Evolutionary conservation across 441 rosid genomes (phyloP), one percentile per base, ranked within the genome.

Genomic region (Brassica balearica): DNA sequence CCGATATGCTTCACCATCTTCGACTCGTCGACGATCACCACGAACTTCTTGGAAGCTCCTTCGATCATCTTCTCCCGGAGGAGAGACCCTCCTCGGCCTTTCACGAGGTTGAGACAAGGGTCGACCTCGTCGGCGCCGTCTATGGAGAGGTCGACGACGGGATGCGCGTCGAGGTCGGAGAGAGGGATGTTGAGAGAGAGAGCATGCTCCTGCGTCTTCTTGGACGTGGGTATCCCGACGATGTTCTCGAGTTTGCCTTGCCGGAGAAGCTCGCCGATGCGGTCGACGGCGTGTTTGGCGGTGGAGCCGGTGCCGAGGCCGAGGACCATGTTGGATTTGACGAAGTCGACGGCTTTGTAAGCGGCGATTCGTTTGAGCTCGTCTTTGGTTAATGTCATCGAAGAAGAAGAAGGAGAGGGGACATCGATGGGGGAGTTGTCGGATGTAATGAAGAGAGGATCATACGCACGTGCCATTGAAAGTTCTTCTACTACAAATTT

Each of bases 101-200:
- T 95, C 5, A 91, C 99, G 56, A 95, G 82, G 71, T 95, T 92
- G 76, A 95, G 90, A 22, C 36, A 48, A 1, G 89, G 86, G 80
- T 93, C 99, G 10, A 95, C 97, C 86, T 95, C 99, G 51, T 95
- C 99, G 1, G 99, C 99, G 6, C 99, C 99, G 79, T 95, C 99
- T 55, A 95, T 95, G 8, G 98, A 95, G 77, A 95, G 82, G 73
- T 95, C 97, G 59, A 95, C 71, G 68, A 46, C 73, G 6, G 98
- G 95, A 61, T 90, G 89, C 1, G 87, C 74, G 53, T 93, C 91
- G 65, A 95, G 93, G 71, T 92, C 95, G 41, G 99, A 87, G 17
- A 95, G 77, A 8, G 97, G 99, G 55, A 95, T 95, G 0, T 89
- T 91, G 2, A 90, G 74, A 5, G 99, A 92, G 1, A 90, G 58